A percentile compares a stretch with the other conserved stretches of the same genome.
phyloP scores from a whole-genome alignment of 2,329 filamentous ascomycete species.

The Aphanocladium album region DNA sequence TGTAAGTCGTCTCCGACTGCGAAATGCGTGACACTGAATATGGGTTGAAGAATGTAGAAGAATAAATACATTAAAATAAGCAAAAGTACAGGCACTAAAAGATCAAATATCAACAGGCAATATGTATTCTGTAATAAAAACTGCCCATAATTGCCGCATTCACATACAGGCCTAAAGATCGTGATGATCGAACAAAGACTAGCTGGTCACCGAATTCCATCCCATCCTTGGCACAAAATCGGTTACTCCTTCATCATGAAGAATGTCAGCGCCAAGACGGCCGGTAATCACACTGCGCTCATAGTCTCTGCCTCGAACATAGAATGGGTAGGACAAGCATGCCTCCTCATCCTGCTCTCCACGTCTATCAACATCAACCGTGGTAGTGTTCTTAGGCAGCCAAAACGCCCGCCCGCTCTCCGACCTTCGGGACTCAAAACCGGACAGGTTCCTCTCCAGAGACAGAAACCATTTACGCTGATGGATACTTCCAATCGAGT shows the following conservation, averaged over 20 bases:
- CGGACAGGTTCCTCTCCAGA: conserved; percentile 54
- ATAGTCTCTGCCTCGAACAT: conserved; percentile 53
- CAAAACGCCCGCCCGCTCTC: conserved; percentile 17
- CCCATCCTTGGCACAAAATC: conserved; percentile 54
- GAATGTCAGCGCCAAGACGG: conserved; percentile 51
- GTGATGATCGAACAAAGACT: conserved; percentile 6
- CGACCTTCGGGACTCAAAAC: conserved; percentile 42
- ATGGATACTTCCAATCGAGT: conserved; percentile 62
- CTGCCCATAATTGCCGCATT: too few relatives aligned
- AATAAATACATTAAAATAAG: too few relatives aligned
- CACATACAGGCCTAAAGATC: too few relatives aligned
- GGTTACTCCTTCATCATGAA: conserved; percentile 55
- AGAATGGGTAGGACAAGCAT: conserved; percentile 50
- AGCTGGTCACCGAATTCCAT: conserved; percentile 48
- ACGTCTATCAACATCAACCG: not conserved
- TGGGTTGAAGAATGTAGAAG: too few relatives aligned
- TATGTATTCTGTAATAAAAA: too few relatives aligned
- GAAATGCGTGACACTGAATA: too few relatives aligned
- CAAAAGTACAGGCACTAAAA: too few relatives aligned
- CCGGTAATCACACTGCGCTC: conserved; percentile 66
- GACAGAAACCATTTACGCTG: conserved; percentile 63
- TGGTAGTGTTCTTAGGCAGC: not conserved
- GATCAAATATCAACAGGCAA: too few relatives aligned
- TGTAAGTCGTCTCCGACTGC: too few relatives aligned
- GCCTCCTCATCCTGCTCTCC: not conserved